These are phyloP conservation scores for Aegilops bicornis DNA, from an alignment of 176 grass and related monocot species.

Conservation along the genomic window DNA sequence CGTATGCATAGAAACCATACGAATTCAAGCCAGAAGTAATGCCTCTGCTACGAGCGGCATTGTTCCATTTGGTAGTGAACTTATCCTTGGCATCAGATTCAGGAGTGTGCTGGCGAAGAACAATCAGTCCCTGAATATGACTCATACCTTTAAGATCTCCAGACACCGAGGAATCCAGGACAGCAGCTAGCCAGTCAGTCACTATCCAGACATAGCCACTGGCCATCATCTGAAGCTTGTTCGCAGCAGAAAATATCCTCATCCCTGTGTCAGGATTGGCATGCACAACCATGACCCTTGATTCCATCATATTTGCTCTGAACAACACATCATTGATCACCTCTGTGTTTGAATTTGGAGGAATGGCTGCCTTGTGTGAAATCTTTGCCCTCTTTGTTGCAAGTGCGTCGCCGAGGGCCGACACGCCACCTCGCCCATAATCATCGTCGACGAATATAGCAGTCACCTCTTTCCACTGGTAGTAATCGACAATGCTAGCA, in stretches of 20 bases:
- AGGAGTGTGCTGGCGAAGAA: constrained; percentile 58
- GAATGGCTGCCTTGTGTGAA: constrained; percentile 68
- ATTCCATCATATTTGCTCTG: constrained; percentile 73
- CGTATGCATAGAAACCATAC: constrained; percentile 78
- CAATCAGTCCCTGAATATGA: constrained; percentile 59
- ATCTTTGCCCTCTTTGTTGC: constrained; percentile 45
- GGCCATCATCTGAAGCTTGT: constrained; percentile 53
- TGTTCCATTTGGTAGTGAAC: constrained; percentile 63
- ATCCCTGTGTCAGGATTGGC: constrained; percentile 72
- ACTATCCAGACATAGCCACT: constrained; percentile 81
- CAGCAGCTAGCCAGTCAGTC: constrained; percentile 77
- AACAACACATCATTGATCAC: constrained; percentile 50
- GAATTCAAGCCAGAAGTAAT: constrained; percentile 48
- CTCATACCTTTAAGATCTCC: constrained; percentile 36
- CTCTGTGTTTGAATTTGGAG: constrained; percentile 43
- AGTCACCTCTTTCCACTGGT: constrained; percentile 63
- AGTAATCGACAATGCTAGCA: constrained; percentile 65
- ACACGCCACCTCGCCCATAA: constrained; percentile 62
- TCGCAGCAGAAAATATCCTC: constrained; percentile 57
- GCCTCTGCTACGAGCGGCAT: constrained; percentile 26
- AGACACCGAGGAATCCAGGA: constrained; percentile 52
- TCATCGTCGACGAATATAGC: constrained; percentile 74
- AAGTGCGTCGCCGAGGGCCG: constrained; percentile 59
- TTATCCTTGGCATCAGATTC: constrained; percentile 53
- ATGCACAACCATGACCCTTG: constrained; percentile 68